Conservation (phyloP, 164 flowering plant species). For the Santalum album region DNA sequence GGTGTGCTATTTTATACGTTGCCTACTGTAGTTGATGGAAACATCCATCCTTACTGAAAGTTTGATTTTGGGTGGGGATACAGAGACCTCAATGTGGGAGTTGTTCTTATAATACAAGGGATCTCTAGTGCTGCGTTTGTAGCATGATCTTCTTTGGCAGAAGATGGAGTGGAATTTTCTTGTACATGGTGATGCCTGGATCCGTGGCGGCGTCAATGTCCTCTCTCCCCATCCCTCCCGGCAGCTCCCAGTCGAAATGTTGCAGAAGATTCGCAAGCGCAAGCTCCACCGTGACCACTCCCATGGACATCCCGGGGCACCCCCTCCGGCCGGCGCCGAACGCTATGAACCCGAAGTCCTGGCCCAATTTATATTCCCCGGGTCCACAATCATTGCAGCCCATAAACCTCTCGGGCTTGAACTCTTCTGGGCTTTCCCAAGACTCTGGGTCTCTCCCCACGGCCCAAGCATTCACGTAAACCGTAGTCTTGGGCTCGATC, state of each 20-base stretch:
- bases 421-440: constrained; percentile 9
- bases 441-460: constrained; percentile 7
- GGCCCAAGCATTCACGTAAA: constrained; percentile 9
- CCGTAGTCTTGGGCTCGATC: constrained; percentile 6
- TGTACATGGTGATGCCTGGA: constrained; percentile 8
- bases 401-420: constrained; percentile 12
- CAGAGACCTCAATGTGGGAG: too few relatives aligned
- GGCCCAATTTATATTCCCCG: too few relatives aligned
- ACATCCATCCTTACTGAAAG: too few relatives aligned
- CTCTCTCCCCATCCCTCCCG: constrained; percentile 1
- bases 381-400: background rate
- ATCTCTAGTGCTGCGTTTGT: too few relatives aligned
- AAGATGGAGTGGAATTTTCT: constrained; percentile 5
- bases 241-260: constrained; percentile 14
- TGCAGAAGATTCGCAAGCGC: constrained; percentile 12
- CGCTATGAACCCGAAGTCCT: too few relatives aligned
- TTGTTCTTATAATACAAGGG: too few relatives aligned
- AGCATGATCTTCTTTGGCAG: constrained; percentile 5
- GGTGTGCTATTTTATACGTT: too few relatives aligned
- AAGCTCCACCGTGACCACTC: constrained; percentile 6
- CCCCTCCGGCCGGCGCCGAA: too few relatives aligned
- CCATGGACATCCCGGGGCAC: background rate
- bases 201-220: constrained; percentile 7
- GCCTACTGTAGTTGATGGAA: too few relatives aligned
- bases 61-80: too few relatives aligned